A percentile compares a stretch with the other conserved stretches of the same genome.
Evolutionary conservation across 495 filamentous ascomycete genomes (phyloP).

Genomic region (Talaromyces ruber): DNA sequence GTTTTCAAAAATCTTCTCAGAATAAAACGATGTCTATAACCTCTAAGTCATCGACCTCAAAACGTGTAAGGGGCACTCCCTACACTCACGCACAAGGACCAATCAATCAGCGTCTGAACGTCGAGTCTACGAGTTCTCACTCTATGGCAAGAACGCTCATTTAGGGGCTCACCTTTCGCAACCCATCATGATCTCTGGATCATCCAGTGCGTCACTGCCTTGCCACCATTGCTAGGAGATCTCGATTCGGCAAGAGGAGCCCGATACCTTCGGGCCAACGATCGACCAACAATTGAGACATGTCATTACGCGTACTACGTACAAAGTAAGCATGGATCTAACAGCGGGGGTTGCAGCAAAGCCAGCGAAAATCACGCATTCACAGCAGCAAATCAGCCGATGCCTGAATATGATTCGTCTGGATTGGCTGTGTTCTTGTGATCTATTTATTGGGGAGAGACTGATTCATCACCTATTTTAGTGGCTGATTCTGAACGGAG

Average conservation of each 20-base stretch:
- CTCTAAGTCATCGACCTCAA: not conserved
- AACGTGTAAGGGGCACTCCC: not conserved
- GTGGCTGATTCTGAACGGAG: not conserved
- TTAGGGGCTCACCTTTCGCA: not conserved
- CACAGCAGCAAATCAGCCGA: not conserved
- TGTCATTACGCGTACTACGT: not conserved
- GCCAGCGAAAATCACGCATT: not conserved
- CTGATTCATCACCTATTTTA: not conserved
- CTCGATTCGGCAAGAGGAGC: not conserved
- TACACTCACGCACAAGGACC: not conserved
- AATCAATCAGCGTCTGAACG: not conserved
- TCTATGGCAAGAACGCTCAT: not conserved
- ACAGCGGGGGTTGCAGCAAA: not conserved
- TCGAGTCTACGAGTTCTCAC: not conserved
- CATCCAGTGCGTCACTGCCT: not conserved
- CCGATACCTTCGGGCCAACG: not conserved
- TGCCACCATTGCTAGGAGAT: not conserved
- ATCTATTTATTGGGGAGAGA: not conserved
- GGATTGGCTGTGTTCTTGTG: not conserved
- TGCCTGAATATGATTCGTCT: not conserved
- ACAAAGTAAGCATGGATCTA: not conserved
- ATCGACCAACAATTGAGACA: not conserved
- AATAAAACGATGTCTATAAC: not conserved
- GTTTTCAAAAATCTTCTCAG: not conserved
- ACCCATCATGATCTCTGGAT: not conserved